phyloP scores from a whole-genome alignment of 2,329 filamentous ascomycete species.

The Venturiaceae sp. region DNA sequence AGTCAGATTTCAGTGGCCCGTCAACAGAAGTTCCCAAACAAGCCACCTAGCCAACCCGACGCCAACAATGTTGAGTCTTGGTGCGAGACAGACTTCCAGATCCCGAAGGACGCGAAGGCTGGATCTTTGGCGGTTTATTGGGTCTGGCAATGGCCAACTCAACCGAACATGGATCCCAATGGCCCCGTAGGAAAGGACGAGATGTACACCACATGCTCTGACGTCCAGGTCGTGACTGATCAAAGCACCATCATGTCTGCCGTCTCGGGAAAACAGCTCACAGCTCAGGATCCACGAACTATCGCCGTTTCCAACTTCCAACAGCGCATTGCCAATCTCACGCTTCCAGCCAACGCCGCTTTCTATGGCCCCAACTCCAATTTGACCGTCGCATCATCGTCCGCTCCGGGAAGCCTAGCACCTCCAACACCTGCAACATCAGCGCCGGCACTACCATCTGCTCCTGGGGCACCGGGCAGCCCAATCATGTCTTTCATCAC shows the following conservation, averaged over 20 bases:
- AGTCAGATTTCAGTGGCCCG: conserved; percentile 48
- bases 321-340: conserved; percentile 6
- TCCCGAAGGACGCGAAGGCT: conserved; percentile 53
- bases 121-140: conserved; percentile 78
- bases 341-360: conserved; percentile 1
- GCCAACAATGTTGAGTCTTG: conserved; percentile 46
- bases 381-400: not conserved
- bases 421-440: not conserved
- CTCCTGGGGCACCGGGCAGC: not conserved
- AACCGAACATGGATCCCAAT: conserved; percentile 25
- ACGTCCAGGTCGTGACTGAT: conserved; percentile 33
- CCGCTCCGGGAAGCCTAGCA: not conserved
- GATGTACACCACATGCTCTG: conserved; percentile 50
- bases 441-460: not conserved
- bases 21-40: conserved; percentile 44
- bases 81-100: conserved; percentile 73
- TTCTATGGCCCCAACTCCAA: conserved; percentile 4
- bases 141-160: conserved; percentile 79
- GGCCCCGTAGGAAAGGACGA: conserved; percentile 40
- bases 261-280: conserved; percentile 6
- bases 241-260: conserved; percentile 5
- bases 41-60: conserved; percentile 38
- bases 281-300: conserved; percentile 5
- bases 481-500: not conserved
- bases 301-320: conserved; percentile 2